Conservation (phyloP, 495 filamentous ascomycete genomes). For the Trichoderma orchidacearum region DNA sequence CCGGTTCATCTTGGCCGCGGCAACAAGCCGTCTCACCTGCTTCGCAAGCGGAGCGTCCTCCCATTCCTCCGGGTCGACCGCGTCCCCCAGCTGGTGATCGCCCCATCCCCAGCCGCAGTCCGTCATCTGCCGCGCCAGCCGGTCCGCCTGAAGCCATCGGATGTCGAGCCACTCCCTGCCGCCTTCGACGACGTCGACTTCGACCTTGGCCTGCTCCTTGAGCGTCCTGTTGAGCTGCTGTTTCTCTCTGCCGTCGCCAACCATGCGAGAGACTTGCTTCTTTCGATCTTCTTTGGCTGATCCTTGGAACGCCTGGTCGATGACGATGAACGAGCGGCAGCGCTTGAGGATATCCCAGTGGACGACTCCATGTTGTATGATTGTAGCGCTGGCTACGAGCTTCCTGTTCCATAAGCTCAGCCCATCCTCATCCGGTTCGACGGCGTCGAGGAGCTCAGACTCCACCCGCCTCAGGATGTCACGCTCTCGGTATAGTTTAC, state of each 20-base stretch:
- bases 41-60: constrained; percentile 43
- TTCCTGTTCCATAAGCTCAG: not conserved
- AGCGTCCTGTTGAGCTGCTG: not conserved
- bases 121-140: not conserved
- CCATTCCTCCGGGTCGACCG: constrained; percentile 21
- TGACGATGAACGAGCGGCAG: not conserved
- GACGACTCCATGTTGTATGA: not conserved
- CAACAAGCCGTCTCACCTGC: constrained; percentile 34
- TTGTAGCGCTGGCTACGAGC: not conserved
- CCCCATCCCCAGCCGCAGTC: constrained; percentile 1
- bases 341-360: not conserved
- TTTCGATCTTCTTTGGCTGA: not conserved
- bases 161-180: not conserved
- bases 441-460: not conserved
- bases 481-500: not conserved
- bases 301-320: not conserved
- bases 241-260: not conserved
- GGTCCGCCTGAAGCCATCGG: not conserved
- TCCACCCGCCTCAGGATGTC: not conserved
- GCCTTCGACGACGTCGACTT: not conserved
- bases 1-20: constrained; percentile 36
- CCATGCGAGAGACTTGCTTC: not conserved
- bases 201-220: not conserved
- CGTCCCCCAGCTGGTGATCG: not conserved
- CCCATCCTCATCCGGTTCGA: not conserved